Percentiles rank a stretch among this genome's conserved stretches.
Conservation (phyloP, 805 yeast genomes). For the Pichia heedii region DNA sequence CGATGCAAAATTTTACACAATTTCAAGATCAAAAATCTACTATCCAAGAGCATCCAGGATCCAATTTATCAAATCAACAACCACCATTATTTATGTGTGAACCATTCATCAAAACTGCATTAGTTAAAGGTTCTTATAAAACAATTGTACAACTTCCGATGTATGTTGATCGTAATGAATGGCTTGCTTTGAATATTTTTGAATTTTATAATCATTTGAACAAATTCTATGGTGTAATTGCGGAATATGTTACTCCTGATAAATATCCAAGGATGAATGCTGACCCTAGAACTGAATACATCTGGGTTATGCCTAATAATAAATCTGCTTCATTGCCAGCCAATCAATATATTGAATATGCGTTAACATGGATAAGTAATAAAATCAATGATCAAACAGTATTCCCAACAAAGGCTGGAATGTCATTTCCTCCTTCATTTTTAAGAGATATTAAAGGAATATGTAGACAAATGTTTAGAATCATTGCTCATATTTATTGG, state of each 20-base stretch:
- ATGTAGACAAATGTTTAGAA: conserved; percentile 84
- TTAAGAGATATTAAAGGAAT: conserved; percentile 78
- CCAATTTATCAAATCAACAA: conserved; percentile 15
- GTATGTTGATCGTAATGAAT: conserved; percentile 88
- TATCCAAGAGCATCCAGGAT: conserved; percentile 8
- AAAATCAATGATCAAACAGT: conserved; percentile 82
- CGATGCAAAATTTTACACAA: conserved; percentile 9
- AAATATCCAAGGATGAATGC: conserved; percentile 92
- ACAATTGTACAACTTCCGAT: conserved; percentile 93
- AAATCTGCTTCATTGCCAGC: conserved; percentile 87
- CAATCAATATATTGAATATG: conserved; percentile 83
- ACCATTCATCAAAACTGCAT: conserved; percentile 87
- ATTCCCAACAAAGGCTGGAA: conserved; percentile 87
- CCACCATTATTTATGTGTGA: conserved; percentile 74
- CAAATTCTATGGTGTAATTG: conserved; percentile 82
- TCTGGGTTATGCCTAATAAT: conserved; percentile 69
- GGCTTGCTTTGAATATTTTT: conserved; percentile 90
- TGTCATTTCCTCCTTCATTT: conserved; percentile 83
- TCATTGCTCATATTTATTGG: conserved; percentile 90
- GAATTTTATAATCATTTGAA: conserved; percentile 81
- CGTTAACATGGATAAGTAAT: conserved; percentile 79
- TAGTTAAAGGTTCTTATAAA: conserved; percentile 93
- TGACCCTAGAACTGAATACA: conserved; percentile 82
- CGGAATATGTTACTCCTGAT: conserved; percentile 87
- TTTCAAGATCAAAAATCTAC: conserved; percentile 14